A percentile compares a stretch with the other conserved stretches of the same genome.
Evolutionary conservation across 1,139 yeast species (phyloP).

Genomic region (Suhomyces terraborum): DNA sequence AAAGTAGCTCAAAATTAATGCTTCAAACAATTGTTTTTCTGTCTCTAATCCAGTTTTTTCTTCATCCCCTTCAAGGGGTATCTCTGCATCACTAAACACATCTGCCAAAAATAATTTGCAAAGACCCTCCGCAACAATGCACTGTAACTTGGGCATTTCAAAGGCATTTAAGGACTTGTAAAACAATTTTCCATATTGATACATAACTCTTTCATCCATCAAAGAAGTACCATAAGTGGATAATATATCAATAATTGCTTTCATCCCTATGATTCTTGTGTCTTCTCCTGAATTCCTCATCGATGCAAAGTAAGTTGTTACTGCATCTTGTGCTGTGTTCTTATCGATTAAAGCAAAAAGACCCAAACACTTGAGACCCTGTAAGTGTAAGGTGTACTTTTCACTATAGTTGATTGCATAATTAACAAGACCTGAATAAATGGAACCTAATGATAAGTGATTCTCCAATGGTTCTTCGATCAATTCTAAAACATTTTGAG

Average conservation of each 20-base stretch:
- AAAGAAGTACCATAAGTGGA: constrained; percentile 74
- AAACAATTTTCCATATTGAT: constrained; percentile 58
- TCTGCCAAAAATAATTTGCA: constrained; percentile 83
- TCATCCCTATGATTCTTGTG: constrained; percentile 62
- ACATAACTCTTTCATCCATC: constrained; percentile 45
- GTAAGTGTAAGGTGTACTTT: constrained; percentile 55
- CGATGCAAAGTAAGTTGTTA: constrained; percentile 18
- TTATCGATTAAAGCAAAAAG: constrained; percentile 74
- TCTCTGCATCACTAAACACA: constrained; percentile 58
- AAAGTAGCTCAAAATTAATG: constrained; percentile 72
- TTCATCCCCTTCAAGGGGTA: constrained; percentile 16
- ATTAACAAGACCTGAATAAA: constrained; percentile 75
- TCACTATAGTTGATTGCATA: constrained; percentile 74
- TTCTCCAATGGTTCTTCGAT: constrained; percentile 65
- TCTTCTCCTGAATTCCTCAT: constrained; percentile 46
- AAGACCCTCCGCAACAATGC: constrained; percentile 83
- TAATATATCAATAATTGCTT: constrained; percentile 75
- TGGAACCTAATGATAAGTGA: constrained; percentile 68
- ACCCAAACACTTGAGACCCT: constrained; percentile 78
- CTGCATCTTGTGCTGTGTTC: constrained; percentile 21
- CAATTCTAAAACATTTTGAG: constrained; percentile 71
- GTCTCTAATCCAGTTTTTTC: constrained; percentile 29
- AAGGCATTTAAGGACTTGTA: constrained; percentile 63
- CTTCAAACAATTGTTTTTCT: constrained; percentile 58
- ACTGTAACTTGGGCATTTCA: constrained; percentile 67